Evolutionary conservation across 2,329 filamentous ascomycete genomes (phyloP), one percentile per base, ranked within the genome.

Genomic region (Acrocalymma vagum): DNA sequence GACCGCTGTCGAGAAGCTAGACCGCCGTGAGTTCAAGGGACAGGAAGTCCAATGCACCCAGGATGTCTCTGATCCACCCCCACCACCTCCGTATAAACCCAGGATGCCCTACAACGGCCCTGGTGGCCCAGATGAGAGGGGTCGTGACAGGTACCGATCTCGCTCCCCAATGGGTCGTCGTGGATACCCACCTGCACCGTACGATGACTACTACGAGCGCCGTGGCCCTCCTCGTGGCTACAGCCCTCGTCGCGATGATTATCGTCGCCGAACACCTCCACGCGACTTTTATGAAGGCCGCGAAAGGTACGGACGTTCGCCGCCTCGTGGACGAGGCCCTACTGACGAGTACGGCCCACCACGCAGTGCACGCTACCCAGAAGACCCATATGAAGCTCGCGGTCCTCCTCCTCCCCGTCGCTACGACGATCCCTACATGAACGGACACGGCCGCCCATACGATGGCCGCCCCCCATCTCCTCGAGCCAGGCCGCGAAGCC

Each of bases 1-100:
- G 69, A 87, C 86, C 45, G 94, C 94, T 38, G 90, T 97, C 42
- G 91, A 96, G 71, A 96, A 96, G 74, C 87, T 99, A 51, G 91
- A 97, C 70, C 85, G 85, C 55, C 86, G 85, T 67, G 91, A 96
- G 65, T 97, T 97, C 74, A 96, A 96, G 78, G 91, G 90, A 60
- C 84, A 85, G 54, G 82, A 84, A 54, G 93, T 99, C 57, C 86
- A 82, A 55, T 99, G 94, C 73, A 78, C 88, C 62, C 85, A 90
- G 62, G 92, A 96, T 76, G 93, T 97, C 81, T 62, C 64, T 41
- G 48, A 65, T 48, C 65, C 65, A 29, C 62, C 61, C 43, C 63
- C 62, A 44, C 63, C 62, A 42, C 67, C 67, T 38, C 62, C 62
- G 29, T 67, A 64, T 55, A 65, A 65, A 53, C 59, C 59, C 38